Evolutionary conservation across 768 basidiomycete genomes (phyloP).

Genomic region (Boletus rubescentipes): DNA sequence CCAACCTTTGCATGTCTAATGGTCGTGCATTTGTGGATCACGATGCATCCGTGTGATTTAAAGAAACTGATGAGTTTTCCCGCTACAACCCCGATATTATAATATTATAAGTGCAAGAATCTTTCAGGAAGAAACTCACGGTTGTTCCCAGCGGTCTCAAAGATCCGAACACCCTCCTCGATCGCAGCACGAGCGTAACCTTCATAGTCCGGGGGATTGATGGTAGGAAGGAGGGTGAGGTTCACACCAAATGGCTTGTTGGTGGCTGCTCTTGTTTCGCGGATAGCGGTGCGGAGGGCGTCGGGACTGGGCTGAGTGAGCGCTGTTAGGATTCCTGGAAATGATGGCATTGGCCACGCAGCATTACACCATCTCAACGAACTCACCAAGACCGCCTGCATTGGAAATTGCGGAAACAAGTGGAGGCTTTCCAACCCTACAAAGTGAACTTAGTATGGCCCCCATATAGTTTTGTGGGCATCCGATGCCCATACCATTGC

Average conservation of each 20-base stretch:
- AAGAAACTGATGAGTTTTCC: conserved; percentile 77
- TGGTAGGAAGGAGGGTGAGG: conserved; percentile 82
- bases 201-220: conserved; percentile 88
- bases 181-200: conserved; percentile 80
- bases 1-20: conserved; percentile 80
- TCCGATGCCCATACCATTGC: conserved; percentile 63
- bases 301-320: conserved; percentile 86
- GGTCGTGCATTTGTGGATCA: conserved; percentile 90
- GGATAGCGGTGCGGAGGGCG: conserved; percentile 75
- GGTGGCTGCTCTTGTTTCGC: conserved; percentile 69
- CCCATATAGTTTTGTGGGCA: not conserved
- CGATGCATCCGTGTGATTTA: conserved; percentile 72
- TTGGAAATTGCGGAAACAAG: conserved; percentile 79
- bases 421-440: conserved; percentile 75
- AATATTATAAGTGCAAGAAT: not conserved
- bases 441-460: not conserved
- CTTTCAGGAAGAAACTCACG: conserved; percentile 46
- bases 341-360: not conserved
- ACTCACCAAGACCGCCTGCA: conserved; percentile 74
- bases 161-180: conserved; percentile 84
- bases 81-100: conserved; percentile 53
- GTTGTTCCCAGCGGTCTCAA: conserved; percentile 92
- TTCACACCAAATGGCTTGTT: conserved; percentile 83
- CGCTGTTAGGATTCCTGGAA: conserved; percentile 75
- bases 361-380: not conserved